Evolutionary conservation across 352 stramenopile species (phyloP).

Genomic region (Pythium guiyangense): DNA sequence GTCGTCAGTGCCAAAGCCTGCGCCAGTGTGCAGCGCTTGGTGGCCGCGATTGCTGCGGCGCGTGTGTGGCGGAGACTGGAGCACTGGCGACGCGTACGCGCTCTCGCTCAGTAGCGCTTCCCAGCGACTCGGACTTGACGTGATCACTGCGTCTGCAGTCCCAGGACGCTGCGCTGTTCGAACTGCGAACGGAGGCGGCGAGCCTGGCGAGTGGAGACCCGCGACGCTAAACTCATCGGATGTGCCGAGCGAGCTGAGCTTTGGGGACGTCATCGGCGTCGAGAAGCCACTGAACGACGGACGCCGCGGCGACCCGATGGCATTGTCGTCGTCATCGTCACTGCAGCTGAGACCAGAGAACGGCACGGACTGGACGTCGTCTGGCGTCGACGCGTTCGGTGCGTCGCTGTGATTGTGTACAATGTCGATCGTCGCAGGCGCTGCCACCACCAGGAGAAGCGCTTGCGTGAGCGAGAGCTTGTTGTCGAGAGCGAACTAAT

Average conservation of each 20-base stretch:
- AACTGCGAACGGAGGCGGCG: conserved; percentile 70
- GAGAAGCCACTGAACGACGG: conserved; percentile 47
- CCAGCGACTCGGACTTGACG: conserved; percentile 61
- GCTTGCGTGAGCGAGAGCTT: too few species aligned
- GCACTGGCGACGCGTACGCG: conserved; percentile 47
- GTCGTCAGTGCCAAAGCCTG: conserved; percentile 35
- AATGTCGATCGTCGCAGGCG: neutral
- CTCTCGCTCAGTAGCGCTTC: conserved; percentile 57
- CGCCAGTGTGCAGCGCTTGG: conserved; percentile 1
- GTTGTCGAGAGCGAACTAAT: too few species aligned
- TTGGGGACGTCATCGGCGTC: conserved; percentile 55
- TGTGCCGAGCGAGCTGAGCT: conserved; percentile 48
- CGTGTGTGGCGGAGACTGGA: conserved; percentile 37
- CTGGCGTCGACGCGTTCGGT: conserved; percentile 19
- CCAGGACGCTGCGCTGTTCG: conserved; percentile 7
- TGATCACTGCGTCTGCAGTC: neutral
- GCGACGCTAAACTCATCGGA: conserved; percentile 42
- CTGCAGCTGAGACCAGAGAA: conserved; percentile 38
- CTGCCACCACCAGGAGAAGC: neutral
- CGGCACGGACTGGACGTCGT: conserved; percentile 15
- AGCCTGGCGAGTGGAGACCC: conserved; percentile 36
- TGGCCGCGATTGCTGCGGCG: neutral
- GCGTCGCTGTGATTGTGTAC: conserved; percentile 4
- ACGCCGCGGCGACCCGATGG: conserved; percentile 15
- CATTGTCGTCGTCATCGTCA: conserved; percentile 28